Conservation (phyloP, 2,329 filamentous ascomycete genomes). For the Trichophyton verrucosum region DNA sequence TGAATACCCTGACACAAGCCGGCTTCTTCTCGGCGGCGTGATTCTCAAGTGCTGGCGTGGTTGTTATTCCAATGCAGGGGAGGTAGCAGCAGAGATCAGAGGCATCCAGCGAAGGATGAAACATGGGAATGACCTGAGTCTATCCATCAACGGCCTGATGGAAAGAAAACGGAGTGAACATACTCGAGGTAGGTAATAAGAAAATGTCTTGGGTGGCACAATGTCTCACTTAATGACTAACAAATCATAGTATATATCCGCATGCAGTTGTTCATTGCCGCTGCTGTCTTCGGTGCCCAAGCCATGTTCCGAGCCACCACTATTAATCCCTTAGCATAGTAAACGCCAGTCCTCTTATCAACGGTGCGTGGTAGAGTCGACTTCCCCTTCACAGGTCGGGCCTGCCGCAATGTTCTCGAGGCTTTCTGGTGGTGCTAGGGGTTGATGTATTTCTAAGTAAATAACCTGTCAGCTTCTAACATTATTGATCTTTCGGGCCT, state of each 20-base stretch:
- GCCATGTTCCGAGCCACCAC: neutral
- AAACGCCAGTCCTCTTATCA: neutral
- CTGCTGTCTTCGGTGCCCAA: neutral
- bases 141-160: neutral
- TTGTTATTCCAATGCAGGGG: conserved; percentile 11
- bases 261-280: neutral
- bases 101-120: neutral
- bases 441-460: neutral
- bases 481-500: neutral
- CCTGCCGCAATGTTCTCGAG: neutral
- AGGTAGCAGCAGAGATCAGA: conserved; percentile 8
- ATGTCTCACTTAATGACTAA: neutral
- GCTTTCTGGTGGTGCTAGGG: neutral
- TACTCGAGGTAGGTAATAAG: neutral
- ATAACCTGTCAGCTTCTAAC: neutral
- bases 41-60: conserved; percentile 14
- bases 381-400: too few relatives aligned
- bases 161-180: neutral
- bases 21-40: conserved; percentile 11
- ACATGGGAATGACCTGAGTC: neutral
- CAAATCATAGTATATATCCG: neutral
- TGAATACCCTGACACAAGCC: conserved; percentile 11
- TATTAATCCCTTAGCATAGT: neutral
- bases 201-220: neutral
- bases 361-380: neutral